These are phyloP conservation scores for Arabidopsis hybrid DNA, from an alignment of 441 rosid species.

Conservation along the genomic window DNA sequence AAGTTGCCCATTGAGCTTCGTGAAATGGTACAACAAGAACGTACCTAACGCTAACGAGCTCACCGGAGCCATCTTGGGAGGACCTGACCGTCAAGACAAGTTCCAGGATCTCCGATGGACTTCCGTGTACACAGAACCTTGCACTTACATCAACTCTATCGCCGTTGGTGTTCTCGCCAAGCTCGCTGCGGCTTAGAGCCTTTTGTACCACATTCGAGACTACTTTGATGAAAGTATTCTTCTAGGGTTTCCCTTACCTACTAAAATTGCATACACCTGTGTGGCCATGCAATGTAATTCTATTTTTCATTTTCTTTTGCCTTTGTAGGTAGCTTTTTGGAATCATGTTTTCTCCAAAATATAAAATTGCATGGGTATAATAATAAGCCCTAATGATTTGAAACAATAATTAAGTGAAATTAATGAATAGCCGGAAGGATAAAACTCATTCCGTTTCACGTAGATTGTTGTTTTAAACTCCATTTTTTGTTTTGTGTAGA, in stretches of 20 bases:
- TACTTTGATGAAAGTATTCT: constrained; percentile 25
- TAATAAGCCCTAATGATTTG: constrained; percentile 30
- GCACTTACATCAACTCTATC: constrained; percentile 83
- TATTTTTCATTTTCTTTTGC: constrained; percentile 9
- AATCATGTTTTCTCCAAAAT: constrained; percentile 9
- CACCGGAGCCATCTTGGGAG: constrained; percentile 90
- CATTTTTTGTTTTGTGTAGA: not conserved
- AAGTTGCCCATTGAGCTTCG: constrained; percentile 75
- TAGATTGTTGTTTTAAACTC: constrained; percentile 5
- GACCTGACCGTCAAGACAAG: constrained; percentile 75
- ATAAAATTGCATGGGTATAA: constrained; percentile 27
- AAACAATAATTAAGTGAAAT: constrained; percentile 22
- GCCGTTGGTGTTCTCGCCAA: constrained; percentile 81
- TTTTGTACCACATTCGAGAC: constrained; percentile 16
- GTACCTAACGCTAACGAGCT: constrained; percentile 79
- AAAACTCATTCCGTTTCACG: constrained; percentile 18
- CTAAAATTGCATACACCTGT: constrained; percentile 17
- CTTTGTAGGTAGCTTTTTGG: constrained; percentile 41
- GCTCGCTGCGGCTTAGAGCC: constrained; percentile 54
- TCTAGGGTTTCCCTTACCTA: constrained; percentile 24
- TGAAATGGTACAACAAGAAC: constrained; percentile 55
- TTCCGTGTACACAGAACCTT: constrained; percentile 78
- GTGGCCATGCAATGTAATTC: constrained; percentile 26
- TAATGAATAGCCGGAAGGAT: constrained; percentile 25
- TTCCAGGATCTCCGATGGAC: constrained; percentile 70